Evolutionary conservation across 805 yeast genomes (phyloP), one percentile per base, ranked within the genome.

Genomic region (Starmera pachycereana): DNA sequence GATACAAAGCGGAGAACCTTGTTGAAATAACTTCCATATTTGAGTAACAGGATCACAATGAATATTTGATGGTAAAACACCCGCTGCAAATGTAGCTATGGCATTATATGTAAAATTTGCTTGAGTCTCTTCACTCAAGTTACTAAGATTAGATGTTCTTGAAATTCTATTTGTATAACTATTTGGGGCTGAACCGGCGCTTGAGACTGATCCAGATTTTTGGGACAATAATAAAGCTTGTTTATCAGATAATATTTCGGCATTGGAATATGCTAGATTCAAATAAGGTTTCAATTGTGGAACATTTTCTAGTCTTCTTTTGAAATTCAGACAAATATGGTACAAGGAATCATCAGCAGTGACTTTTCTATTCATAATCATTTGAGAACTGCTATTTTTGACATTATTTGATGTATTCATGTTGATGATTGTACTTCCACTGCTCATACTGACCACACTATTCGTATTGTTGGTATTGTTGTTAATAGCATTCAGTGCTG

Each of bases 11-110:
- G 97, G 95, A 3, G 94, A 81, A 10, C 97, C 98, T 53, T 84
- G 87, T 52, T 90, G 94, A 53, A 92, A 79, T 29, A 92, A 65
- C 48, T 86, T 80, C 77, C 96, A 84, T 34, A 92, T 57, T 46
- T 87, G 89, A 2, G 96, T 87, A 3, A 85, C 97, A 4, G 97
- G 97, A 57, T 92, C 99, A 53, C 85, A 82, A 47, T 74, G 72
- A 44, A 74, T 70, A 46, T 73, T 76, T 6, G 83, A 83, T 4
- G 90, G 94, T 35, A 80, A 67, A 12, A 81, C 78, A 27, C 94
- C 94, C 44, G 82, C 83, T 37, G 82, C 76, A 60, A 76, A 84
- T 6, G 87, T 84, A 52, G 68, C 57, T 36, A 61, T 49, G 11
- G 58, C 52, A 45, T 56, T 61, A 41, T 39, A 36, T 7, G 46